A percentile compares a stretch with the other conserved stretches of the same genome.
Conservation (phyloP, 1,284 basidiomycete genomes). For the Leccinum insolens region DNA sequence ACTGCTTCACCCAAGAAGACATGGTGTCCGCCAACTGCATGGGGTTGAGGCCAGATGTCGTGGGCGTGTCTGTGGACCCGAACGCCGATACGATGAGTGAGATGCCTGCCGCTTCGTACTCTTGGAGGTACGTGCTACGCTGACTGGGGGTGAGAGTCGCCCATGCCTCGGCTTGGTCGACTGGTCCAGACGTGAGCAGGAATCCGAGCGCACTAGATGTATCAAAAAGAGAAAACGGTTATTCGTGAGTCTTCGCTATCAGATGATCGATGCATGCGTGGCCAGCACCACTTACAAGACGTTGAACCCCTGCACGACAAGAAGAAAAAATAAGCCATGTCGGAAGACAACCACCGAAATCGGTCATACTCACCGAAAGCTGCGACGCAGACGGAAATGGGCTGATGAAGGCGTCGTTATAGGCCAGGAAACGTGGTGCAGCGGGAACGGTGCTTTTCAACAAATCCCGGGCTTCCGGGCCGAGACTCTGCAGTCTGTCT, state of each 20-base stretch:
- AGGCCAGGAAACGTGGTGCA: constrained; percentile 50
- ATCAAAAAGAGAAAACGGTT: not conserved
- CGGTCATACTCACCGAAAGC: constrained; percentile 36
- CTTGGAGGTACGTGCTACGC: constrained; percentile 45
- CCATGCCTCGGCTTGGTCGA: constrained; percentile 48
- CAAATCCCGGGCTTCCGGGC: constrained; percentile 36
- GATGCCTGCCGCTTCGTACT: constrained; percentile 56
- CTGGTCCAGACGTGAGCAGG: constrained; percentile 48
- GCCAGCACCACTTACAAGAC: constrained; percentile 30
- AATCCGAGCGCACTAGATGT: constrained; percentile 47
- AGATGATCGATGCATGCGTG: not conserved
- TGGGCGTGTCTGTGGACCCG: constrained; percentile 44
- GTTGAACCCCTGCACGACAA: constrained; percentile 37
- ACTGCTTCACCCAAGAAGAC: constrained; percentile 50
- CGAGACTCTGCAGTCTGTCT: constrained; percentile 11
- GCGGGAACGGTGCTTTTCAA: constrained; percentile 43
- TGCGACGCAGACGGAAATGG: constrained; percentile 42
- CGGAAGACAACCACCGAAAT: not conserved
- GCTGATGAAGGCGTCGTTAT: constrained; percentile 44
- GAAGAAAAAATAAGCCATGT: not conserved
- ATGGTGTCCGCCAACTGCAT: constrained; percentile 45
- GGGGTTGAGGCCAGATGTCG: constrained; percentile 43
- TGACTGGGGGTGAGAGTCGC: constrained; percentile 39
- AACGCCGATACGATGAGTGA: constrained; percentile 56
- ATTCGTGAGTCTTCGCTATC: not conserved